phyloP scores from a whole-genome alignment of 495 filamentous ascomycete species.

The Sporormia fimetaria region DNA sequence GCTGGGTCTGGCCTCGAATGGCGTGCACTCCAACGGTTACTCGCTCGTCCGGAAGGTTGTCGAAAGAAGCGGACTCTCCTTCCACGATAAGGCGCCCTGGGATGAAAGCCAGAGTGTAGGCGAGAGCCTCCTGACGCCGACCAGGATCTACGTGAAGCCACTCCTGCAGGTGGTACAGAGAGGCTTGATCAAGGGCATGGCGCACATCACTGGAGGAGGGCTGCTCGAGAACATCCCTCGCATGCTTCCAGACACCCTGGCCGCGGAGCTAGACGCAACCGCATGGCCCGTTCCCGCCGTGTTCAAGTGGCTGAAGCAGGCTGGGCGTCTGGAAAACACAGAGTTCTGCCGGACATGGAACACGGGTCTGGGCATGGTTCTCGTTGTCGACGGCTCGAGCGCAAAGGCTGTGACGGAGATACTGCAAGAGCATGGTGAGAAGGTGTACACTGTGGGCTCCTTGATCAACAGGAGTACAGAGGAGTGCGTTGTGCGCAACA shows the following conservation, averaged over 20 bases:
- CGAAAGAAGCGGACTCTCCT: constrained; percentile 54
- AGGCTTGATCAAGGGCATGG: constrained; percentile 66
- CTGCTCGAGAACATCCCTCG: constrained; percentile 85
- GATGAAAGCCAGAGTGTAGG: constrained; percentile 44
- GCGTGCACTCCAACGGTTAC: constrained; percentile 91
- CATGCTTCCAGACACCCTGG: constrained; percentile 68
- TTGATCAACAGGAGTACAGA: constrained; percentile 46
- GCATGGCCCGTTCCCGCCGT: constrained; percentile 62
- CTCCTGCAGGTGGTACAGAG: constrained; percentile 40
- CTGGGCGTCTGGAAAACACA: constrained; percentile 54
- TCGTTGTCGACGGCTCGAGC: constrained; percentile 55
- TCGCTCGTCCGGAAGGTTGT: constrained; percentile 84
- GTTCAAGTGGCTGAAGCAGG: constrained; percentile 71
- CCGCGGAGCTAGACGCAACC: constrained; percentile 63
- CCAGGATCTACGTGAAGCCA: constrained; percentile 36
- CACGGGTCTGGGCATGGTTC: constrained; percentile 83
- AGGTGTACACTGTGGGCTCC: constrained; percentile 61
- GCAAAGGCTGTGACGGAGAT: constrained; percentile 41
- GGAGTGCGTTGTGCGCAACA: constrained; percentile 56
- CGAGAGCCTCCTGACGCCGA: constrained; percentile 54
- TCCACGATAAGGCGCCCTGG: constrained; percentile 67
- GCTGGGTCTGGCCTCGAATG: constrained; percentile 69
- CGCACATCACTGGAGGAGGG: constrained; percentile 93
- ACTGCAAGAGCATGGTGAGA: constrained; percentile 59
- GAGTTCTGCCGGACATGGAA: constrained; percentile 94